Percentiles rank a stretch among this genome's conserved stretches.
Conservation (phyloP, 2,329 filamentous ascomycete species). For the Pseudogymnoascus sp. region DNA sequence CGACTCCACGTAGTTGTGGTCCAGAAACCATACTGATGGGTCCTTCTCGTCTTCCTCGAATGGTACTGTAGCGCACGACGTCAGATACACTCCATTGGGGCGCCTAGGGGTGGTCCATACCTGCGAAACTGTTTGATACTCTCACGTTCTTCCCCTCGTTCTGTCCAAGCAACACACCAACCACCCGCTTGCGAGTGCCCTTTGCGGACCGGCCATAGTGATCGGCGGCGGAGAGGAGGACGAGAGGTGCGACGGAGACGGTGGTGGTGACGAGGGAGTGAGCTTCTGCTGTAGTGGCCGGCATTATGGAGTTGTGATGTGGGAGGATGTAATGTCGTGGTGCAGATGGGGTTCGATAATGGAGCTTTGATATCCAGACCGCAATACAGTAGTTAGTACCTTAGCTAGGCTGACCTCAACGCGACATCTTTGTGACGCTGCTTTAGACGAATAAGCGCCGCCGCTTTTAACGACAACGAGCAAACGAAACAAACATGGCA, state of each 20-base stretch:
- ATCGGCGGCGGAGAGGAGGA: constrained; percentile 95
- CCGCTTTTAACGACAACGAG: not conserved
- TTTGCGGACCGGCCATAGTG: constrained; percentile 94
- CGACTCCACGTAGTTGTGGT: constrained; percentile 98
- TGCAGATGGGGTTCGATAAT: constrained; percentile 6
- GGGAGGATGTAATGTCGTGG: constrained; percentile 6
- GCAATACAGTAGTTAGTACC: not conserved
- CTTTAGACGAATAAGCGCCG: constrained; percentile 4
- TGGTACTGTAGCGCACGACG: constrained; percentile 55
- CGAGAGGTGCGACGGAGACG: constrained; percentile 94
- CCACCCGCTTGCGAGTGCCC: constrained; percentile 78
- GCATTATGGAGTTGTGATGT: constrained; percentile 55
- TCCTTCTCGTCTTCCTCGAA: constrained; percentile 99
- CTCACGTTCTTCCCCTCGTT: constrained; percentile 94
- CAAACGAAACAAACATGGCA: not conserved
- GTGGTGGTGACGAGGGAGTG: constrained; percentile 89
- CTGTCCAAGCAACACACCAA: constrained; percentile 89
- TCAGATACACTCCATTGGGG: constrained; percentile 17
- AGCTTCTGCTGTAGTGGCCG: constrained; percentile 92
- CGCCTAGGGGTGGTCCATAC: constrained; percentile 42
- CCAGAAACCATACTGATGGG: constrained; percentile 96
- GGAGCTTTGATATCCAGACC: constrained; percentile 6
- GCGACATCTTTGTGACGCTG: not conserved
- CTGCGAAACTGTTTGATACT: constrained; percentile 98
- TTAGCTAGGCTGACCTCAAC: constrained; percentile 9